phyloP scores from a whole-genome alignment of 257 asterid genomes.

The Ajuga chamaepitys region DNA sequence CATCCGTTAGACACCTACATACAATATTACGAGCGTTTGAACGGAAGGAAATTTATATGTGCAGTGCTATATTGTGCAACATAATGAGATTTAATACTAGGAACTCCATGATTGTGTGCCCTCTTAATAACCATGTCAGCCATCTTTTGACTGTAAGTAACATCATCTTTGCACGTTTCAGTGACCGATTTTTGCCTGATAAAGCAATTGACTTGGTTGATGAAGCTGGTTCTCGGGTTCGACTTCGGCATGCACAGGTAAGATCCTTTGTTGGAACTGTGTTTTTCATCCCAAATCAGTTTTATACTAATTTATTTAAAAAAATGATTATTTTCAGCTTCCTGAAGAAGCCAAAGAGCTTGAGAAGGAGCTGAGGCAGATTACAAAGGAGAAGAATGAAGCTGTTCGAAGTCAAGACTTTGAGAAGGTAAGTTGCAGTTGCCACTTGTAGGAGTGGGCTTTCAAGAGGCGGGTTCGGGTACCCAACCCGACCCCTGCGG shows the following conservation, averaged over 20 bases:
- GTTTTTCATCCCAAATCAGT: background rate
- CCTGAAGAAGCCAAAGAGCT: conserved; percentile 98
- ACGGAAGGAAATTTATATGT: background rate
- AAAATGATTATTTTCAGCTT: conserved; percentile 39
- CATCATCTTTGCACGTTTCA: conserved; percentile 31
- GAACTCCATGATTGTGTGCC: background rate
- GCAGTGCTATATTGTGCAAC: background rate
- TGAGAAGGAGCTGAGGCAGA: conserved; percentile 95
- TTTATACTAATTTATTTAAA: conserved; percentile 1
- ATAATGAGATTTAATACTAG: background rate
- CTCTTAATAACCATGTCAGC: background rate
- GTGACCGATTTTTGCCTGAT: conserved; percentile 97
- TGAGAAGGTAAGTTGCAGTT: conserved; percentile 68
- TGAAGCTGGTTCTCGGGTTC: background rate
- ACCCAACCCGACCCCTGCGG: too few species aligned
- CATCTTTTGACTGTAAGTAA: background rate
- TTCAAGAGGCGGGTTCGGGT: too few species aligned
- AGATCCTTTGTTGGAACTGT: conserved; percentile 5
- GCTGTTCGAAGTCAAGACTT: conserved; percentile 92
- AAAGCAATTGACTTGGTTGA: conserved; percentile 29
- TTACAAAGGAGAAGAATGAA: conserved; percentile 94
- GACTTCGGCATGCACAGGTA: conserved; percentile 85
- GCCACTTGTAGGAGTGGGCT: too few species aligned
- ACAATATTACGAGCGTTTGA: background rate
- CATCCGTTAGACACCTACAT: background rate